Percentiles rank a stretch among this genome's conserved stretches.
phyloP scores from a whole-genome alignment of 2,329 filamentous ascomycete genomes.

The Alternaria sp. region DNA sequence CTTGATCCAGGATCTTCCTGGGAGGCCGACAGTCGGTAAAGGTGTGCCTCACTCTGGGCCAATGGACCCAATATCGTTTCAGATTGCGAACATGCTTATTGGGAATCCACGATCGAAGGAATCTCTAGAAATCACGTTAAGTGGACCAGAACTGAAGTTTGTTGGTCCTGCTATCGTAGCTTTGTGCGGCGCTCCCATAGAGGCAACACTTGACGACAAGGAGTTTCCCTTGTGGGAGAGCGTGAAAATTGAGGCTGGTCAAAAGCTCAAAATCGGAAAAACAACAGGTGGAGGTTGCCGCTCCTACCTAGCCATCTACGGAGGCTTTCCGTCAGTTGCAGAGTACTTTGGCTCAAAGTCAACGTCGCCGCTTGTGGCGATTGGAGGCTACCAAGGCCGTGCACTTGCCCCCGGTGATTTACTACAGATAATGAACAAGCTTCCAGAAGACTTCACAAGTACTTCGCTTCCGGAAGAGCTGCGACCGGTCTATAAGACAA shows the following conservation, averaged over 20 bases:
- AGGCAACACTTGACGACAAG: conserved; percentile 60
- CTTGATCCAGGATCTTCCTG: conserved; percentile 66
- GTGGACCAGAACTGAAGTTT: conserved; percentile 67
- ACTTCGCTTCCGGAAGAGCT: conserved; percentile 55
- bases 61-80: conserved; percentile 68
- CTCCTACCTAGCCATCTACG: conserved; percentile 66
- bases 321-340: conserved; percentile 63
- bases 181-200: conserved; percentile 64
- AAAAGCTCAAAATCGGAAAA: conserved; percentile 64
- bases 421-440: conserved; percentile 54
- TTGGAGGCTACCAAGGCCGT: conserved; percentile 68
- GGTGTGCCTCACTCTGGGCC: conserved; percentile 68
- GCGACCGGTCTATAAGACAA: conserved; percentile 58
- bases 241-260: conserved; percentile 60
- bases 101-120: conserved; percentile 63
- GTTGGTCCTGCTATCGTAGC: conserved; percentile 63
- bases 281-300: conserved; percentile 63
- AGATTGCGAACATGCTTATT: conserved; percentile 67
- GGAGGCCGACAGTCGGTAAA: conserved; percentile 63
- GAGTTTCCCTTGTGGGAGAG: conserved; percentile 64
- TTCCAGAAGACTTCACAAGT: conserved; percentile 43
- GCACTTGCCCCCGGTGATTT: conserved; percentile 64
- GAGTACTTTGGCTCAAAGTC: conserved; percentile 67
- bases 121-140: conserved; percentile 67
- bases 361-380: conserved; percentile 64